A percentile compares a stretch with the other conserved stretches of the same genome.
Evolutionary conservation across 140 eudicot species (phyloP).

Genomic region (Anethum foeniculum): DNA sequence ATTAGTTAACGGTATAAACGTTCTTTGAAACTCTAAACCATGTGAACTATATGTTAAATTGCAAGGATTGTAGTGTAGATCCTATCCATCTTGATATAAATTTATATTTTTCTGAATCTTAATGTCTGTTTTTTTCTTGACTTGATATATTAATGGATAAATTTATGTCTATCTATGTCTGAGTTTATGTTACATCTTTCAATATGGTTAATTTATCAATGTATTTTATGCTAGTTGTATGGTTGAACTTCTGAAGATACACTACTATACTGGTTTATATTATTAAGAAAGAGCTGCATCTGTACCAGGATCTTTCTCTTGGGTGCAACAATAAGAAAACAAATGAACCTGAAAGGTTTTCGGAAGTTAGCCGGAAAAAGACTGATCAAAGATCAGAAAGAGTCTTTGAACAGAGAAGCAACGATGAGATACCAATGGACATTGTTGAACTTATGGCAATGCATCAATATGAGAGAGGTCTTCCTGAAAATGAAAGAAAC

Average conservation of each 20-base stretch:
- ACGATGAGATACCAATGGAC: conserved; percentile 64
- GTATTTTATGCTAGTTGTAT: neutral
- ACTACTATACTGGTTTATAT: neutral
- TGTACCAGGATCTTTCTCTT: conserved; percentile 41
- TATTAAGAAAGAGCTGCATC: neutral
- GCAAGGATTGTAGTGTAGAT: neutral
- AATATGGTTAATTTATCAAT: neutral
- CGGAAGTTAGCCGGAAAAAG: conserved; percentile 20
- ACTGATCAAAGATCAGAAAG: conserved; percentile 32
- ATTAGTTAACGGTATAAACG: neutral
- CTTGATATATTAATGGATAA: neutral
- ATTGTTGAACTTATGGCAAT: conserved; percentile 72
- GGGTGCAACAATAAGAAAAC: conserved; percentile 21
- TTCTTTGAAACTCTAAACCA: neutral
- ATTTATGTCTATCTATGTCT: neutral
- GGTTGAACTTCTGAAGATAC: neutral
- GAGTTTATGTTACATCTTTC: neutral
- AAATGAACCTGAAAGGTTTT: conserved; percentile 27
- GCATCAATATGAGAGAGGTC: conserved; percentile 54
- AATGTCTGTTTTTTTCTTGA: neutral
- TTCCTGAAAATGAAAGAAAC: conserved; percentile 20
- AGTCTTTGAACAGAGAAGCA: conserved; percentile 22
- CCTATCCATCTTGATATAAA: neutral
- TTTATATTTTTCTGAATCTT: neutral
- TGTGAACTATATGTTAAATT: neutral